phyloP scores from a whole-genome alignment of 2,329 filamentous ascomycete genomes.

The Xylaria sp. region DNA sequence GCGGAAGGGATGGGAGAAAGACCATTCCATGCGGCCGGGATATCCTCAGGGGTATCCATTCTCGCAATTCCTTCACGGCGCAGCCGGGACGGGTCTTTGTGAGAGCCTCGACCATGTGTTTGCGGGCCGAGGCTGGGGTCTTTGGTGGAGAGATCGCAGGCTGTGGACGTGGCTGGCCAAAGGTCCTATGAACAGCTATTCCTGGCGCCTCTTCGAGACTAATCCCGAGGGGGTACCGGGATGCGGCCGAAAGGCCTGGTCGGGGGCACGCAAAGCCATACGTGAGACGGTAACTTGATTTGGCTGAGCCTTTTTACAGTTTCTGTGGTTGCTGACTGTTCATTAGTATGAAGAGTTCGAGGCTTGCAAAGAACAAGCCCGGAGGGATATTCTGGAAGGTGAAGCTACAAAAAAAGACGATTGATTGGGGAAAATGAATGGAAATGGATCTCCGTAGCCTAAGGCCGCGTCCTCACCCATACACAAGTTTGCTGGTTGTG shows the following conservation, averaged over 20 bases:
- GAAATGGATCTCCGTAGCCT: no score
- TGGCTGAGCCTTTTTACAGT: not conserved
- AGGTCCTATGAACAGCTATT: slow-evolving; percentile 31
- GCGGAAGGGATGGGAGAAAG: slow-evolving; percentile 26
- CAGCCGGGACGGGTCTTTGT: slow-evolving; percentile 33
- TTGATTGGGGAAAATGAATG: no score
- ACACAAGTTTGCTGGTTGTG: no score
- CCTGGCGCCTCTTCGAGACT: slow-evolving; percentile 34
- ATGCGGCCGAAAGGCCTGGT: slow-evolving; percentile 29
- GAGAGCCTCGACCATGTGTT: slow-evolving; percentile 32
- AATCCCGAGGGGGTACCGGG: slow-evolving; percentile 30
- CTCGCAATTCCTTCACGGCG: slow-evolving; percentile 31
- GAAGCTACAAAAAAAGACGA: no score
- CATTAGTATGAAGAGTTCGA: slow-evolving; percentile 12
- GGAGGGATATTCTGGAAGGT: no score
- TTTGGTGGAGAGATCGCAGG: slow-evolving; percentile 31
- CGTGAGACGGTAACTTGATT: slow-evolving; percentile 25
- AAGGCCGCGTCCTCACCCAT: no score
- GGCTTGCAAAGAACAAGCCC: slow-evolving; percentile 4
- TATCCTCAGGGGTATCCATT: slow-evolving; percentile 28
- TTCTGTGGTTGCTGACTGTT: slow-evolving; percentile 1
- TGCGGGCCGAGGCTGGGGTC: slow-evolving; percentile 24
- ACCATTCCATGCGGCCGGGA: slow-evolving; percentile 26
- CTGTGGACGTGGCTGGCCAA: slow-evolving; percentile 30
- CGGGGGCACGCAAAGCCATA: slow-evolving; percentile 26